phyloP scores from a whole-genome alignment of 1,139 yeast species.

The Suhomyces coccinellae region DNA sequence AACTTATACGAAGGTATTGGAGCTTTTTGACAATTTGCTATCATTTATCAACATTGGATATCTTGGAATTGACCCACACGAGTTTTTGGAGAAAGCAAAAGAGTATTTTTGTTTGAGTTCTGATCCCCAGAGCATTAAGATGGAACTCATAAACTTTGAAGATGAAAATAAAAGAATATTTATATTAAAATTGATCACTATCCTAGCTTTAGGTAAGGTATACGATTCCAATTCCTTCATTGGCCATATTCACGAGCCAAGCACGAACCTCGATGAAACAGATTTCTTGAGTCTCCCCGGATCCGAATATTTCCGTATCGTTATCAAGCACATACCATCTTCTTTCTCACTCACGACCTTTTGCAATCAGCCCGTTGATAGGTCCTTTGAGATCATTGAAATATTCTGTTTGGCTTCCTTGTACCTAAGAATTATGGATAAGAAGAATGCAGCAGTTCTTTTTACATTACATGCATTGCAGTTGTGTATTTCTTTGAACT shows the following conservation, averaged over 20 bases:
- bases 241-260: constrained; percentile 2
- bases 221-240: constrained; percentile 17
- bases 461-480: constrained; percentile 29
- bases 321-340: constrained; percentile 25
- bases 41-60: constrained; percentile 29
- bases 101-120: constrained; percentile 16
- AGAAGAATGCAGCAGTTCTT: constrained; percentile 28
- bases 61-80: constrained; percentile 24
- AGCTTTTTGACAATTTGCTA: constrained; percentile 19
- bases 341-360: constrained; percentile 18
- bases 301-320: constrained; percentile 23
- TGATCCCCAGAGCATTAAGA: constrained; percentile 9
- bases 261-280: background rate
- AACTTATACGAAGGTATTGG: constrained; percentile 1
- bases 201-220: constrained; percentile 27
- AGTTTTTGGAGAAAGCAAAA: constrained; percentile 18
- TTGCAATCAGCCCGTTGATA: constrained; percentile 13
- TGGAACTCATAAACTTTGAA: constrained; percentile 3
- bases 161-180: constrained; percentile 17
- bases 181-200: constrained; percentile 23
- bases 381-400: constrained; percentile 26
- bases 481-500: constrained; percentile 28
- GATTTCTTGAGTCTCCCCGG: constrained; percentile 22
- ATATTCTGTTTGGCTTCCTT: constrained; percentile 27
- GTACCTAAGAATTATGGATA: constrained; percentile 29